phyloP scores from a whole-genome alignment of 768 basidiomycete genomes.

The Suillus americanus region DNA sequence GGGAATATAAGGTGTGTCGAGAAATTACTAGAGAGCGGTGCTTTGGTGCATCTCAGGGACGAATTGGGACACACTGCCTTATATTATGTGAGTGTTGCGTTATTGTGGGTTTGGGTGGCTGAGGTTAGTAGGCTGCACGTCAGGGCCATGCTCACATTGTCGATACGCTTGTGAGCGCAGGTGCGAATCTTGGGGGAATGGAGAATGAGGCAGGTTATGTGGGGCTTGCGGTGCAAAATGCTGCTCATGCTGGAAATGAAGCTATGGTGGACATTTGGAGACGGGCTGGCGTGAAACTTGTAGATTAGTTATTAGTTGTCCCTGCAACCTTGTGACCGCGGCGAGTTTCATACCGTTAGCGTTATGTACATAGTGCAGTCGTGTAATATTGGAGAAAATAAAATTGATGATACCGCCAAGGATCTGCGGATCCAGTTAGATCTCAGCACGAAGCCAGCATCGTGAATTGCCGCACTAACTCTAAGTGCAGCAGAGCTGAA shows the following conservation, averaged over 20 bases:
- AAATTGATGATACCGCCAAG: background rate
- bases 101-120: background rate
- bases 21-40: conserved; percentile 67
- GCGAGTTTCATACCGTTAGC: background rate
- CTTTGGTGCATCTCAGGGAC: conserved; percentile 82
- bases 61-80: conserved; percentile 78
- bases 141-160: conserved; percentile 65
- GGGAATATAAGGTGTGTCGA: conserved; percentile 46
- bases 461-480: background rate
- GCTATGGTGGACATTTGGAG: conserved; percentile 51
- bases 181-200: conserved; percentile 69
- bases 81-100: conserved; percentile 61
- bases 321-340: background rate
- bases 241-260: conserved; percentile 41
- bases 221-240: conserved; percentile 42
- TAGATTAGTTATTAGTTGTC: background rate
- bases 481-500: background rate
- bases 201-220: conserved; percentile 63
- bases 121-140: conserved; percentile 61
- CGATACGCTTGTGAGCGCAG: conserved; percentile 64
- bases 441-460: background rate
- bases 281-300: conserved; percentile 44
- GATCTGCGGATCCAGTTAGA: background rate
- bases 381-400: background rate
- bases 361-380: background rate